phyloP scores from a whole-genome alignment of 306 rosid species.

The Neltuma alba region DNA sequence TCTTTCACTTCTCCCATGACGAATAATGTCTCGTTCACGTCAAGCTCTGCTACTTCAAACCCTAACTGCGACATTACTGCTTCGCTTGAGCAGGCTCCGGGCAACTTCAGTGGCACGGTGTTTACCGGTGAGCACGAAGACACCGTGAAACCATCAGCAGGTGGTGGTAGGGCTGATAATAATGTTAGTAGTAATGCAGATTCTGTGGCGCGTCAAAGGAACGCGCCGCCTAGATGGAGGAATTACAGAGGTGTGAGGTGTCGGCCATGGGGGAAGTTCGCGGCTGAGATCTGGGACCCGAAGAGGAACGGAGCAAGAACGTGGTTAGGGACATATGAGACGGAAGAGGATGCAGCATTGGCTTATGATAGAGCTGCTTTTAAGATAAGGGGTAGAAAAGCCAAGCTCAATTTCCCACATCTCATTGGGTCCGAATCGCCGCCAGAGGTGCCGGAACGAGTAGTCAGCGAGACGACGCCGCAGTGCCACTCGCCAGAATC shows the following conservation, averaged over 20 bases:
- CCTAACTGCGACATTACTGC: neutral
- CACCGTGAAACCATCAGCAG: neutral
- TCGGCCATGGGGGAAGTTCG: slow-evolving; percentile 61
- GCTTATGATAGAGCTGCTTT: slow-evolving; percentile 78
- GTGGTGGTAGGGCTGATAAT: neutral
- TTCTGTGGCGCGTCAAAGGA: neutral
- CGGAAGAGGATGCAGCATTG: slow-evolving; percentile 57
- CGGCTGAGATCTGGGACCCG: slow-evolving; percentile 51
- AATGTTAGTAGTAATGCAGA: neutral
- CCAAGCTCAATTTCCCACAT: slow-evolving; percentile 73
- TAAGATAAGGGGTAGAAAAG: slow-evolving; percentile 60
- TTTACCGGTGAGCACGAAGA: neutral
- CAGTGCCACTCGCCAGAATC: neutral
- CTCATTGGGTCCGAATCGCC: slow-evolving; percentile 31
- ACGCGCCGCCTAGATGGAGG: slow-evolving; percentile 13
- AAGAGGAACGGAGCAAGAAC: slow-evolving; percentile 55
- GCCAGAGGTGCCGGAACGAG: slow-evolving; percentile 7
- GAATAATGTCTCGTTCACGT: neutral
- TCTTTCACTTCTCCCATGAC: neutral
- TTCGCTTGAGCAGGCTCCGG: neutral
- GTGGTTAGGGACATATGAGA: slow-evolving; percentile 73
- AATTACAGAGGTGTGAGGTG: slow-evolving; percentile 52
- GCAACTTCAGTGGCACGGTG: neutral
- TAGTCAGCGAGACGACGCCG: neutral
- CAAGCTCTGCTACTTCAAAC: neutral